phyloP scores from a whole-genome alignment of 495 filamentous ascomycete species.

The Trichoderma orchidacearum region DNA sequence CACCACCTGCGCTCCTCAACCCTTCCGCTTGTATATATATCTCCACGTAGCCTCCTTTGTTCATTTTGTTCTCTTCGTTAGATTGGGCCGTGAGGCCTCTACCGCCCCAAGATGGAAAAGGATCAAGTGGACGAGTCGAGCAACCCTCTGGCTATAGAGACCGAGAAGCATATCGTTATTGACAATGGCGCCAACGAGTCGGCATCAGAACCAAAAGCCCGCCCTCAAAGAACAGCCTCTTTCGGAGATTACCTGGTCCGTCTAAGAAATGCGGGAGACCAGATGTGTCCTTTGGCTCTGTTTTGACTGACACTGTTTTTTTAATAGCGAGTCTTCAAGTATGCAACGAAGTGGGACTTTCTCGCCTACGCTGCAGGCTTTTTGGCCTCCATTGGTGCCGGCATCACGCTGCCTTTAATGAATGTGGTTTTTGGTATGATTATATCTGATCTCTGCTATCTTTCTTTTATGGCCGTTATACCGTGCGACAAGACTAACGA shows the following conservation, averaged over 20 bases:
- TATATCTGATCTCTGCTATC: background rate
- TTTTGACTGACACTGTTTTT: background rate
- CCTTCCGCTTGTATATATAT: background rate
- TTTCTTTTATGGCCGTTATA: background rate
- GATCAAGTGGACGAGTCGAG: background rate
- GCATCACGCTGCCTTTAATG: constrained; percentile 31
- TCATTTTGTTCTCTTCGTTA: background rate
- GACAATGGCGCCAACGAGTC: background rate
- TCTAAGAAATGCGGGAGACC: background rate
- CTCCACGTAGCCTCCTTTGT: background rate
- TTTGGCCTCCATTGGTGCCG: constrained; percentile 1
- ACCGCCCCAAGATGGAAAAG: background rate
- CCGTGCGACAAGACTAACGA: constrained; percentile 2
- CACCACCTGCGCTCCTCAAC: background rate
- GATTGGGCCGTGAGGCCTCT: background rate
- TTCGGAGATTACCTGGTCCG: constrained; percentile 1
- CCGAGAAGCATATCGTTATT: background rate
- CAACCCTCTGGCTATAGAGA: background rate
- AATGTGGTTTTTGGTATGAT: constrained; percentile 31
- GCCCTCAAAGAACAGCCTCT: background rate
- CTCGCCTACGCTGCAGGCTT: background rate
- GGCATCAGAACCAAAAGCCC: background rate
- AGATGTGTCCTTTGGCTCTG: too few relatives aligned
- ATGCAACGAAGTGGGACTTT: constrained; percentile 6
- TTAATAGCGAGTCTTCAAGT: constrained; percentile 3